Base-by-base conservation (phyloP, 2,329 filamentous ascomycete species). In the Neonectria ditissima region DNA sequence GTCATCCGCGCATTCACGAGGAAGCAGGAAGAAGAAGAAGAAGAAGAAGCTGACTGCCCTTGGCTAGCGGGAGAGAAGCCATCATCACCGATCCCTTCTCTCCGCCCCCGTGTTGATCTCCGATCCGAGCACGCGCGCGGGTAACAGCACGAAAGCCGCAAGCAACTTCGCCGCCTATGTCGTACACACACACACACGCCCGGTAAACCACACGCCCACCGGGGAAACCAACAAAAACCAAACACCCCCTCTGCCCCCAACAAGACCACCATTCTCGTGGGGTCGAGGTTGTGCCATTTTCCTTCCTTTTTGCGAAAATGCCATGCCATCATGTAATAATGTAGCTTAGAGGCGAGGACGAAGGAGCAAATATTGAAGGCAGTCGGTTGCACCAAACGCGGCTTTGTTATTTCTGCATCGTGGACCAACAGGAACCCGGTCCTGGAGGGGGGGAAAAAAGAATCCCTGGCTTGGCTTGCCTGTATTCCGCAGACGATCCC, bases 301-400 rank as follows among this genome's bases (percentile, higher is more conserved):
- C 6, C 4, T 43, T 37, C 7, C 20, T 24, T 41, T 32, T 20
- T 22, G 6, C 45, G 9, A 34, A 34, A 45, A 37, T 18, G 11
- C 14, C 10, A 39, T 20, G 16, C 3, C n/a, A 26, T 6, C n/a
- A 26, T 4, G 24, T 26, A n/a, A n/a, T n/a, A n/a, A 52, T 26
- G 45, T 59, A 59, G 48, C 28, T 53, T 39, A 47, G 56, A 44
- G 39, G 53, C 47, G 59, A 62, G 47, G 59, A 55, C 37, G 28
- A 32, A 53, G 26, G 51, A 37, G 7, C 24, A 50, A 61, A 52
- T 55, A 55, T 56, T 45, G 52, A 45, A n/a, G n/a, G 44, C 18
- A 50, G 22, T 32, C n/a, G 22, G 59, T 62, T 37, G 39, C 59
- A 62, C 59, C 44, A 34, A 34, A 30, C 37, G 14, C 20, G 51